These are phyloP conservation scores for Crucibulum laeve DNA, from an alignment of 768 basidiomycete genomes.

Conservation along the genomic window DNA sequence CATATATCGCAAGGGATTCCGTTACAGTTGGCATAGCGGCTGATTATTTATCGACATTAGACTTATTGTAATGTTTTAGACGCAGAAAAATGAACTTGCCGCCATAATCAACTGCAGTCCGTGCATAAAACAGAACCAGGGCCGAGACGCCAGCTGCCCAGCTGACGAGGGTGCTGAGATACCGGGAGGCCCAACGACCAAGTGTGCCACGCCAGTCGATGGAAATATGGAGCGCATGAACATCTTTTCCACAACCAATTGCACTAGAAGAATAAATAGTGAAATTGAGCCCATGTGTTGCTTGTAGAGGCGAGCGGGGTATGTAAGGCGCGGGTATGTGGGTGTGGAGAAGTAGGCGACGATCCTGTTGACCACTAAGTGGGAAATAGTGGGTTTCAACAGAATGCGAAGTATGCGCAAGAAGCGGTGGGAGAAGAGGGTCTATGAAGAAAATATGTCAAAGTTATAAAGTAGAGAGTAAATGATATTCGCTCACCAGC, in stretches of 20 bases:
- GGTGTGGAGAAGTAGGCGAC: constrained; percentile 56
- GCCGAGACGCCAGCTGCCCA: constrained; percentile 76
- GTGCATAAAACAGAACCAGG: constrained; percentile 50
- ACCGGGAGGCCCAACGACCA: constrained; percentile 69
- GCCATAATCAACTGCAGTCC: constrained; percentile 30
- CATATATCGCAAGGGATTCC: constrained; percentile 46
- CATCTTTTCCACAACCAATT: constrained; percentile 37
- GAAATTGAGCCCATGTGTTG: constrained; percentile 41
- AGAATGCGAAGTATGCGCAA: constrained; percentile 55
- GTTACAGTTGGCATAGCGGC: constrained; percentile 41
- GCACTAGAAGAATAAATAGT: constrained; percentile 55
- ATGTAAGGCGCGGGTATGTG: constrained; percentile 69
- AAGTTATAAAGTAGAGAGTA: not conserved
- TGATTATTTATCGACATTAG: constrained; percentile 13
- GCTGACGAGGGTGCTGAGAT: constrained; percentile 62
- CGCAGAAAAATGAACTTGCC: constrained; percentile 12
- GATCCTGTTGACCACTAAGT: constrained; percentile 28
- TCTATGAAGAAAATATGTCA: constrained; percentile 26
- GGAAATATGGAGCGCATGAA: constrained; percentile 40
- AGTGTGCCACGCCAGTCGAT: constrained; percentile 71
- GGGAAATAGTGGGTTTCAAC: constrained; percentile 70
- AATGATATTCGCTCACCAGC: constrained; percentile 19
- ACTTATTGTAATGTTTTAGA: not conserved
- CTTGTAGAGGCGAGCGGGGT: constrained; percentile 25
- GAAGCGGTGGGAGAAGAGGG: constrained; percentile 56